A percentile compares a stretch with the other conserved stretches of the same genome.
Evolutionary conservation across 305 asterid species (phyloP).

Genomic region (Lippia alba): DNA sequence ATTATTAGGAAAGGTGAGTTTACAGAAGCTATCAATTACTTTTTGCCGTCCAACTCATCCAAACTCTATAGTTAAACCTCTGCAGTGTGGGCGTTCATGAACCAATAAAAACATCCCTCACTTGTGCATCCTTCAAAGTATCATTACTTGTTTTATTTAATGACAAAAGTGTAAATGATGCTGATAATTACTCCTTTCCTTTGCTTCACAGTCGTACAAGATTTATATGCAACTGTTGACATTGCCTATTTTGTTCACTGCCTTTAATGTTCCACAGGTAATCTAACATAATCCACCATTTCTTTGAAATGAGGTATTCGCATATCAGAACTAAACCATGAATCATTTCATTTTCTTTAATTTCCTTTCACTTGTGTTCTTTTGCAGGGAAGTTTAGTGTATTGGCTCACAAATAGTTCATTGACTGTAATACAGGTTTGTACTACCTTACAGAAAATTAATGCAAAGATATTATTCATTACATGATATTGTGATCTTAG

Average conservation of each 20-base stretch:
- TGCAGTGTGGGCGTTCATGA: background rate
- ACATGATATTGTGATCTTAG: conserved; percentile 9
- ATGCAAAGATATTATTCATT: background rate
- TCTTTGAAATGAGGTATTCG: conserved; percentile 18
- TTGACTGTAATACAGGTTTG: conserved; percentile 70
- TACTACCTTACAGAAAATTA: conserved; percentile 14
- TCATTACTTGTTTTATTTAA: background rate
- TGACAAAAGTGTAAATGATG: conserved; percentile 5
- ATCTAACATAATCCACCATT: conserved; percentile 19
- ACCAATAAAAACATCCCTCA: conserved; percentile 2
- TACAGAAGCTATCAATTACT: conserved; percentile 30
- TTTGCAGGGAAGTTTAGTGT: conserved; percentile 87
- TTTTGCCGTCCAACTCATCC: conserved; percentile 7
- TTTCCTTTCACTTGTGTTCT: conserved; percentile 19
- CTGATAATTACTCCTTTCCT: conserved; percentile 33
- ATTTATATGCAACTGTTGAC: conserved; percentile 70
- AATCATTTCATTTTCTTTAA: conserved; percentile 12
- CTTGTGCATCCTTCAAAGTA: background rate
- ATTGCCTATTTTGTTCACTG: conserved; percentile 59
- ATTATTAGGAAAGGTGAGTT: conserved; percentile 69
- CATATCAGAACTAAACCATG: conserved; percentile 18
- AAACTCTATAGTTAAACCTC: conserved; percentile 12
- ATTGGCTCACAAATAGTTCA: conserved; percentile 84
- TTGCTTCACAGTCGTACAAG: conserved; percentile 59
- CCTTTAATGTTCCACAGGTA: conserved; percentile 87